Evolutionary conservation across 2,329 filamentous ascomycete genomes (phyloP), one percentile per base, ranked within the genome.

Genomic region (Coniochaeta prunicola): DNA sequence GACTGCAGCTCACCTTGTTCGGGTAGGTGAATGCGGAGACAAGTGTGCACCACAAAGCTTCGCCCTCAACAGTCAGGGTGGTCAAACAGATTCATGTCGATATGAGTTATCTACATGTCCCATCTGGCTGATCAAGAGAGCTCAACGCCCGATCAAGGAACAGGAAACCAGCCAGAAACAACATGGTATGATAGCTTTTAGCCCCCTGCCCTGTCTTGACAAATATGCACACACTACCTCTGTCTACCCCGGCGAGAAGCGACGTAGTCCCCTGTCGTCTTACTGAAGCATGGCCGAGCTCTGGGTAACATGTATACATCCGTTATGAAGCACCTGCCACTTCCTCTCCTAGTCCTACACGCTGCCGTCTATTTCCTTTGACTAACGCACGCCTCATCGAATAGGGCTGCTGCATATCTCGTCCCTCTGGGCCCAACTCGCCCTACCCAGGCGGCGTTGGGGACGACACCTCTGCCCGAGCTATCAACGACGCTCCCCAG

Each of bases 371-470:
- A 7, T 6, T 50, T 26, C n/a, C 4, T 17, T 21, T 10, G n/a
- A 10, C 45, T 50, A 50, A 50, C 24, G 4, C 12, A n/a, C 45
- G 6, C n/a, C 1, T 38, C 36, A 17, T 24, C 24, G 6, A 40
- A n/a, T 61, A 84, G 83, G 83, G 83, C 66, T 86, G 83, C 71
- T 85, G 82, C 68, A 75, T 84, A 67, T 85, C 82, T 48, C 76
- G 74, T 54, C 73, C 79, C 34, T 72, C 76, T 28, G 79, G 77
- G 60, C 76, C 79, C 12, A 81, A 80, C 68, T 81, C 80, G 56
- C 80, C 81, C 24, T 83, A 83, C 61, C 76, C 78, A 9, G 78
- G 77, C 55, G 79, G 74, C 40, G 71, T 63, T 60, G 74, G 72
- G 33, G 70, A 76, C 28, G 79, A 80, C 36, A 75, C 77, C 59